Base-by-base conservation (phyloP, 148 eudicot genomes). In the Cornus suecica region DNA sequence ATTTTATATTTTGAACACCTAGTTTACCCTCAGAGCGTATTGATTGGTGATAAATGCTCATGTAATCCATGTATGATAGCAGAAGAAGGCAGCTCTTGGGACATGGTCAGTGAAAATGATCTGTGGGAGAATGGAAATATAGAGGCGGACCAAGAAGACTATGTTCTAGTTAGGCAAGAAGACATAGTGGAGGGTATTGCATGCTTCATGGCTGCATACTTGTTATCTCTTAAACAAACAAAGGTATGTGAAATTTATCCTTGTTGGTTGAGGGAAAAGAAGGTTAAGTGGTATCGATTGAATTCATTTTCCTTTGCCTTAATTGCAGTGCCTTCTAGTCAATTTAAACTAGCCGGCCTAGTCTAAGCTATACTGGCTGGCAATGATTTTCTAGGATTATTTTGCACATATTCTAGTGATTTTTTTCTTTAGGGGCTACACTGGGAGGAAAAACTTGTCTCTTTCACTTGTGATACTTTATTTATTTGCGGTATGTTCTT, bases 181-280 rank as follows among this genome's bases (percentile, higher is more conserved):
- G 99, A 95, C 88, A 95, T 95, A 67, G 89, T 91, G 13, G 94
- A 95, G 71, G 97, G 99, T 65, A 90, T 95, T 10, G 97, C 99
- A 14, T 84, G 91, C 83, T 95, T 89, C 85, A 91, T 93, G 97
- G 94, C 98, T 71, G 90, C 94, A n/a, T 93, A 93, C 79, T 71
- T 95, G 54, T 61, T 90, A 56, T 95, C 99, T 68, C 89, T 92
- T 72, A 80, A 95, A 81, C 83, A 93, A 78, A 89, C 99, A 5
- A 95, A 95, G 99, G 99, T 87, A 70, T 70, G 70, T 26, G 65
- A 37, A 14, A 2, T 63, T 52, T 67, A 15, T 52, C 28, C 41
- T 28, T 32, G 25, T 62, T 29, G 65, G 42, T 37, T 48, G 54
- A 48, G 13, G 2, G 29, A 9, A 0, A 22, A 29, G 18, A 22